Conservation (phyloP, 1,284 basidiomycete species). For the Puccinia novopanici region DNA sequence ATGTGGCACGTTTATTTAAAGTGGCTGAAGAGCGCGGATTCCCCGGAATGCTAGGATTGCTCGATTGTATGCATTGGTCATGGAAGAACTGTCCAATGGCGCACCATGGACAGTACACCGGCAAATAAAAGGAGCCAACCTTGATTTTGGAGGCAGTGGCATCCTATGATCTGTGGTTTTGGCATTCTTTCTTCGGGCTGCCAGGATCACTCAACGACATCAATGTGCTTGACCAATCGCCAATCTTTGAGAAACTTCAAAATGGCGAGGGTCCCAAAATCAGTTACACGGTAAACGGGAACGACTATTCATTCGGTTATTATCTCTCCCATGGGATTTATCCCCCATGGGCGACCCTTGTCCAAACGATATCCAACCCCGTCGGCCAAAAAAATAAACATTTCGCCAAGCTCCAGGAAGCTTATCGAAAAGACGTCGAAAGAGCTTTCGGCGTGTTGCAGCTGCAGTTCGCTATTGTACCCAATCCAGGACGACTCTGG, state of each 20-base stretch:
- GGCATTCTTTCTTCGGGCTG: no score
- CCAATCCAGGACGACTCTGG: background rate
- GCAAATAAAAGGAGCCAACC: background rate
- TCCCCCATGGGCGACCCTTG: no score
- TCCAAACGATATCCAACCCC: background rate
- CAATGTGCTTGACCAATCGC: no score
- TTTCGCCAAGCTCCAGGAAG: constrained; percentile 15
- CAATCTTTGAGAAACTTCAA: constrained; percentile 3
- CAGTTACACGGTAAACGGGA: background rate
- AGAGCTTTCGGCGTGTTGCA: constrained; percentile 23
- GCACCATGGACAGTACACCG: background rate
- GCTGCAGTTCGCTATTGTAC: constrained; percentile 1
- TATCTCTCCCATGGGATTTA: background rate
- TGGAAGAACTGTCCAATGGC: background rate
- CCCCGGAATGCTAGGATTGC: constrained; percentile 2
- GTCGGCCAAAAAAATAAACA: background rate
- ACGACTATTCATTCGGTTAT: background rate
- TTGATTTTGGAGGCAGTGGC: background rate
- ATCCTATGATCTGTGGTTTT: no score
- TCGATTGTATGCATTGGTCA: background rate
- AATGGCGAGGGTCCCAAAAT: background rate
- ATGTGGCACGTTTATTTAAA: background rate
- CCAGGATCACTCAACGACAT: no score
- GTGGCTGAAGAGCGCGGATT: background rate
- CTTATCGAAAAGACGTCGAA: constrained; percentile 17